Evolutionary conservation across 345 rosid genomes (phyloP).

Genomic region (Eucalyptus dawsonii): DNA sequence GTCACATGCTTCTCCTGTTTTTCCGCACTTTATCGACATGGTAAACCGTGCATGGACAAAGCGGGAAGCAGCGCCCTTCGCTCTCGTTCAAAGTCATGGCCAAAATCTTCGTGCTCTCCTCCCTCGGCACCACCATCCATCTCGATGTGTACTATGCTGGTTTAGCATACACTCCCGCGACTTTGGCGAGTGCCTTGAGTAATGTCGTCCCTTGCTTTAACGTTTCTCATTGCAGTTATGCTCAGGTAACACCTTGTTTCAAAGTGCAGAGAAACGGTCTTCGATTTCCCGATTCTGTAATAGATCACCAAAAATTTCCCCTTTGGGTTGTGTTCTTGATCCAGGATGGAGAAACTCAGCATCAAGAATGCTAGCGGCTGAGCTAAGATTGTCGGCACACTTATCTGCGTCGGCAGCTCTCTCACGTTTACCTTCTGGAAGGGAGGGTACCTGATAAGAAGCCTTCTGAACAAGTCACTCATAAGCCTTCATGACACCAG

Average conservation of each 20-base stretch:
- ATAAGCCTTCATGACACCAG: constrained; percentile 5
- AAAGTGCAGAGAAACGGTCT: not conserved
- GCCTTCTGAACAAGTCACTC: constrained; percentile 17
- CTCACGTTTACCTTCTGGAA: constrained; percentile 40
- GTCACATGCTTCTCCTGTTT: not conserved
- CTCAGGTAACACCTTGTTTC: constrained; percentile 9
- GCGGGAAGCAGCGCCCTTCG: constrained; percentile 21
- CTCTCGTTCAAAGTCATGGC: constrained; percentile 7
- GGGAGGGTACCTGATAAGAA: constrained; percentile 14
- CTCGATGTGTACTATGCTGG: constrained; percentile 27
- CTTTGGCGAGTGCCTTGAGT: constrained; percentile 26
- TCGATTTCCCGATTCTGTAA: not conserved
- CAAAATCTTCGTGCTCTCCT: constrained; percentile 27
- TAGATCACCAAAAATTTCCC: not conserved
- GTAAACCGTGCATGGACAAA: not conserved
- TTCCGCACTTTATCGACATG: not conserved
- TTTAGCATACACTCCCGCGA: constrained; percentile 19
- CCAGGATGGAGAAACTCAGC: constrained; percentile 37
- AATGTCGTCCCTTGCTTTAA: constrained; percentile 27
- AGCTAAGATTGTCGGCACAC: constrained; percentile 22
- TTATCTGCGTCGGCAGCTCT: constrained; percentile 19
- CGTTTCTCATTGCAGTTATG: constrained; percentile 19
- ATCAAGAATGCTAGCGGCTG: constrained; percentile 5
- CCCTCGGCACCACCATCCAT: constrained; percentile 27
- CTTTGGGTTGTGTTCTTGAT: not conserved